Evolutionary conservation across 441 rosid genomes (phyloP), one percentile per base, ranked within the genome.

Genomic region (Manihot esculenta): DNA sequence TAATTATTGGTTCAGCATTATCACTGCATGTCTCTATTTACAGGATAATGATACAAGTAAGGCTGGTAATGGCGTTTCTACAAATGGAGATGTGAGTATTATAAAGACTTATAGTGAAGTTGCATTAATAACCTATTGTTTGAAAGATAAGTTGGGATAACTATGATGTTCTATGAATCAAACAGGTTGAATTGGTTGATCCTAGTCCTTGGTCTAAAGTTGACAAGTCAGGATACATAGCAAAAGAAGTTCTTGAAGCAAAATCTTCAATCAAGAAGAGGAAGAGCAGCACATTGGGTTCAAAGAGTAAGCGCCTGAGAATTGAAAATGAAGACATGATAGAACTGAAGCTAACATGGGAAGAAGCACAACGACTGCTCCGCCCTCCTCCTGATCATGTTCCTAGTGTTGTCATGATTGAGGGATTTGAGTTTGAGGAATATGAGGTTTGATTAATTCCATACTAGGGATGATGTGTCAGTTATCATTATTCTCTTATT

Each of bases 401-500:
- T 76, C 96, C 97, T 42, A 87, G 88, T 68, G 74, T 89, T 71
- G 87, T 90, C 69, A 81, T 81, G 62, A 88, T 93, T 75, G 97
- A 93, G 73, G 98, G 90, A 53, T 82, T 72, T 78, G 99, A 96
- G 84, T 90, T 96, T 78, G 99, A 96, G 84, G 98, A 90, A 74
- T 93, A 87, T 38, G 93, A 93, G 98, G 99, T 96, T 80, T 57
- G 58, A 47, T 73, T 20, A 2, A 56, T 51, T 72, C 70, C 67
- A 55, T 54, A 7, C 50, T 51, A 5, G 18, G 20, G 45, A 26
- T 50, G 65, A 15, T 23, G 30, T 61, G 35, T 24, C 17, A 9
- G 24, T 66, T 41, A 48, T 71, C 49, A 35, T 3, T 44, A 18
- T 62, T 71, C 26, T 68, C 33, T 71, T 48, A 35, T 72, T 63